Evolutionary conservation across 2,329 filamentous ascomycete species (phyloP), one percentile per base, ranked within the genome.

Genomic region (Oidium heveae): DNA sequence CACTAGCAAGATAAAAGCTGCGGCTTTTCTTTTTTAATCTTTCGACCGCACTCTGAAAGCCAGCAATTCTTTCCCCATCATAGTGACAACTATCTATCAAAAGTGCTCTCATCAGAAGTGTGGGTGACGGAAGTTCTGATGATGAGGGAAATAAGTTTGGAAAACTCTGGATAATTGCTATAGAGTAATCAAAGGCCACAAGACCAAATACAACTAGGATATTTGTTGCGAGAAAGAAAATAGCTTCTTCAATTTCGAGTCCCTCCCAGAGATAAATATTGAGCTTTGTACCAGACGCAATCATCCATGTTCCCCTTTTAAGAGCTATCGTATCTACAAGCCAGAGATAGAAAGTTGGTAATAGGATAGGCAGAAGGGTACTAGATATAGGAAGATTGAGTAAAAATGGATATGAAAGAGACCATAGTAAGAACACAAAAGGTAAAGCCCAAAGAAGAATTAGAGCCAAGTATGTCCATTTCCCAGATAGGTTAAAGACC

Each of bases 171-270:
- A 82, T 65, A 15, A 86, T 72, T 0, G 81, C 77, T 37, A 84
- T 62, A 4, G 77, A 78, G 61, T 84, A 77, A 64, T 86, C 83
- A 58, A 84, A 80, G 0, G 81, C 78, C 1, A 79, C 68, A 24
- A 82, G 68, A 1, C 82, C 82, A 62, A 81, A 79, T 0, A 85
- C 79, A 55, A 87, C 78, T 20, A 87, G 66, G 0, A 69, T 69
- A 63, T 86, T 86, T 1, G 81, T 85, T 4, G 75, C 66, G 4
- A 86, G 68, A 65, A 87, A 87, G 69, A 86, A 86, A 8, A 82
- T 59, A 0, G 81, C 82, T 63, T 87, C 83, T 66, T 87, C 83
- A 20, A 86, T 70, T 53, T 86, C 83, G 33, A 86, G 66, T 7
- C 73, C 73, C 1, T 75, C 72, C 73, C 79, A 85, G 0, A 86